These are phyloP conservation scores for Arabidopsis arenosa DNA, from an alignment of 345 rosid genomes.

Conservation along the genomic window DNA sequence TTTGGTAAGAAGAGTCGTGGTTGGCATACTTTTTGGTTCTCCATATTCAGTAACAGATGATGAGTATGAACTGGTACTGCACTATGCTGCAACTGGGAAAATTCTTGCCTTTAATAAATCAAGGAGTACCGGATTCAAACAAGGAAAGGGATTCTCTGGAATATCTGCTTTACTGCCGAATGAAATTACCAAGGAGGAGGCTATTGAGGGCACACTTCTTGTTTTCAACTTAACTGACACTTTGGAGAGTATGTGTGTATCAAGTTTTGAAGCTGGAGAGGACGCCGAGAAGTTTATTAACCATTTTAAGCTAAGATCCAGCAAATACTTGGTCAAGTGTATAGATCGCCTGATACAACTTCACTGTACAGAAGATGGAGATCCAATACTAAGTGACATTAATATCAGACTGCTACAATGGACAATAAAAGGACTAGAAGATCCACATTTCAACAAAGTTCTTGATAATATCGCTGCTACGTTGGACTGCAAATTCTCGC, in stretches of 20 bases:
- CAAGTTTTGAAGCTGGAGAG: conserved; percentile 59
- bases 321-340: conserved; percentile 66
- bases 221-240: conserved; percentile 65
- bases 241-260: conserved; percentile 59
- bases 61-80: conserved; percentile 65
- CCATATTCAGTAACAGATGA: conserved; percentile 50
- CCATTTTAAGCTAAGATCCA: conserved; percentile 59
- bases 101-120: conserved; percentile 36
- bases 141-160: conserved; percentile 33
- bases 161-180: conserved; percentile 23
- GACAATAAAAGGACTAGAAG: conserved; percentile 60
- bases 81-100: conserved; percentile 70
- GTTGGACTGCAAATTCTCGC: conserved; percentile 46
- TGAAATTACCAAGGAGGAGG: conserved; percentile 54
- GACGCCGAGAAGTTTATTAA: conserved; percentile 49
- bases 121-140: conserved; percentile 37
- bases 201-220: conserved; percentile 58
- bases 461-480: conserved; percentile 50
- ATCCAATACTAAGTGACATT: conserved; percentile 55
- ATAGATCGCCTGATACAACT: conserved; percentile 55
- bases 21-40: conserved; percentile 66
- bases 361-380: conserved; percentile 46
- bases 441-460: conserved; percentile 44
- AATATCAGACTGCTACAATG: conserved; percentile 57
- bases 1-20: conserved; percentile 60